Base-by-base conservation (phyloP, 257 asterid genomes). In the Ligustrum vulgare region DNA sequence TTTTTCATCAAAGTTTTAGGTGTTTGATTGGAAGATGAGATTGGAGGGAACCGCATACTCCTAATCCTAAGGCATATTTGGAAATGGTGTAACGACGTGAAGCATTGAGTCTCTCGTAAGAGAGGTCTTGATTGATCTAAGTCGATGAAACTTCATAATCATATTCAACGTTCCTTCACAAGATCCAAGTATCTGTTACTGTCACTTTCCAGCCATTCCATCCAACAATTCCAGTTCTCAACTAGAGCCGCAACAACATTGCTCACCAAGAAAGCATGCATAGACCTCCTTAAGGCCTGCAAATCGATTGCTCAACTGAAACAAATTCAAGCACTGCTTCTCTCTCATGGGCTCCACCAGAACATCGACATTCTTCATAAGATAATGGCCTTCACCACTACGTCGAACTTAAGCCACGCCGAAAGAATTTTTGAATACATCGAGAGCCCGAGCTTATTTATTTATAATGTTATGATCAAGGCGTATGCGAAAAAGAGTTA, bases 391-490 rank as follows among this genome's bases (percentile, higher is more conserved):
- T 87, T 86, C 71, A 73, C 88, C 33, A 60, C 94, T 11, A 60
- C 16, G 18, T 81, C 81, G 11, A 75, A 89, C 80, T 65, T 93
- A 62, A 13, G 37, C 64, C 71, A 89, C n/a, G 95, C 96, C 36
- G 89, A 85, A 22, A 84, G 75, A 75, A 84, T 93, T 75, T 90
- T 91, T 33, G 20, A 74, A 41, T 81, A 45, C 75, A 71, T 88
- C 7, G 88, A 85, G 8, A 72, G 70, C 77, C 96, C 91, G 2
- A 87, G 86, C 68, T 70, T 93, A 74, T 91, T 93, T 51, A 77
- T 85, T 65, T 89, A 84, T 79, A 93, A 91, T 79, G 87, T 93
- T 76, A 86, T 91, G 91, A 89, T 93, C 73, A 93, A 93, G 81
- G 91, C 86, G 35, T 80, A 83, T 77, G 80, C 82, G 33, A 93